Evolutionary conservation across 2,329 filamentous ascomycete genomes (phyloP), one percentile per base, ranked within the genome.

Genomic region (Claviceps pazoutovae): DNA sequence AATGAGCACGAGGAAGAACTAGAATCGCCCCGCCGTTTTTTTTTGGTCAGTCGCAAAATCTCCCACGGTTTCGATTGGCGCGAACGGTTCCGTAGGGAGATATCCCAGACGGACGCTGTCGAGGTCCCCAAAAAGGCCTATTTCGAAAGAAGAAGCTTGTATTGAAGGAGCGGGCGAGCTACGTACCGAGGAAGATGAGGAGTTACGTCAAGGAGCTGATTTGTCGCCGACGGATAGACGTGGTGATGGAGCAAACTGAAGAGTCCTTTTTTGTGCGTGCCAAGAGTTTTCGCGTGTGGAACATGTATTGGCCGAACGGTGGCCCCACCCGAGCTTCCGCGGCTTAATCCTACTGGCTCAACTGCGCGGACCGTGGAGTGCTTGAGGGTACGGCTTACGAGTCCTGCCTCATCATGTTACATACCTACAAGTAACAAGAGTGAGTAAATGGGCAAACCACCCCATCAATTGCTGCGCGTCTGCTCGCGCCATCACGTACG

Each of bases 221-320:
- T 62, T 64, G 61, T 66, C 64, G 64, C 63, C 63, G 62, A 62
- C 63, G 59, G 30, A 59, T 58, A 64, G 54, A 59, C 57, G 57
- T 66, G 60, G 57, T 66, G 64, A 64, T 64, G 59, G 61, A 61
- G 62, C 59, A 60, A 62, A 64, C 64, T 57, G 44, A 55, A 60
- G 63, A 65, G 64, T 63, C 60, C 64, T 46, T 62, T 69, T 69
- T 71, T 70, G 68, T 70, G 68, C 68, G 68, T 70, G 68, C 67
- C 67, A 69, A 69, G 67, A 69, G 59, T 70, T 70, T 68, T 68
- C 65, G 64, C 63, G 56, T 61, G 58, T 62, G 66, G 66, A 68
- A 64, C 61, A 63, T 67, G 60, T 66, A 60, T 68, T 65, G 58
- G 57, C 65, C 64, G 65, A 61, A 46, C 39, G 53, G 41, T 16